A percentile compares a stretch with the other conserved stretches of the same genome.
These are phyloP conservation scores for Neocucurbitaria cava DNA, from an alignment of 2,329 filamentous ascomycete genomes.

Conservation along the genomic window DNA sequence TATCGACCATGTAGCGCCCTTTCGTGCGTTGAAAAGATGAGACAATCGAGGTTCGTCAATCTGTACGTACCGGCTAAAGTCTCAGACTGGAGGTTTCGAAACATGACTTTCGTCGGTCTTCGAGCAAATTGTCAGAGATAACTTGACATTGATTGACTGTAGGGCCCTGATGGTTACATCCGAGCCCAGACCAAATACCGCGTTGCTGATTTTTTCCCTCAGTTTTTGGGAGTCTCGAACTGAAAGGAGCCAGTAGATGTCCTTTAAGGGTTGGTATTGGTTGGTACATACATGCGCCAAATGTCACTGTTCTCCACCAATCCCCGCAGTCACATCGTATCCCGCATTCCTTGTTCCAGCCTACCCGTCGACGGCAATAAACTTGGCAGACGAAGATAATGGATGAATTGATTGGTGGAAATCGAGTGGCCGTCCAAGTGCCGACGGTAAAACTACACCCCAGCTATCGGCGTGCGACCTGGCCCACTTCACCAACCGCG, in stretches of 20 bases:
- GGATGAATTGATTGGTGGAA: slow-evolving; percentile 38
- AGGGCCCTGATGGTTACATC: not conserved
- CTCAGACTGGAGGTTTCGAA: not conserved
- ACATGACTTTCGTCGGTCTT: not conserved
- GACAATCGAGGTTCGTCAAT: not conserved
- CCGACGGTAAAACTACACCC: slow-evolving; percentile 41
- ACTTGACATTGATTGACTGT: not conserved
- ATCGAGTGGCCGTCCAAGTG: slow-evolving; percentile 24
- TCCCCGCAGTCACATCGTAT: not conserved
- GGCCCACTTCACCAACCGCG: slow-evolving; percentile 33
- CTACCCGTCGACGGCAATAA: not conserved
- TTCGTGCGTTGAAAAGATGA: not conserved
- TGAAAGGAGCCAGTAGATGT: not conserved
- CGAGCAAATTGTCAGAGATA: not conserved
- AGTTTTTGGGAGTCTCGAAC: not conserved
- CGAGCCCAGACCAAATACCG: not conserved
- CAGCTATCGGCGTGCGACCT: slow-evolving; percentile 31
- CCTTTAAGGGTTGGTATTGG: not conserved
- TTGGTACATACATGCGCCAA: not conserved
- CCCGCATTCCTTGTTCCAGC: not conserved
- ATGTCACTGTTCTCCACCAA: not conserved
- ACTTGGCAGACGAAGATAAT: slow-evolving; percentile 26
- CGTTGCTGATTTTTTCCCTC: not conserved
- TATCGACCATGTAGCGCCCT: not conserved
- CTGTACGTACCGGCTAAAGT: not conserved